Evolutionary conservation across 225 moss, liverwort and hornwort species (phyloP).

Genomic region (Pleurozium schreberi): DNA sequence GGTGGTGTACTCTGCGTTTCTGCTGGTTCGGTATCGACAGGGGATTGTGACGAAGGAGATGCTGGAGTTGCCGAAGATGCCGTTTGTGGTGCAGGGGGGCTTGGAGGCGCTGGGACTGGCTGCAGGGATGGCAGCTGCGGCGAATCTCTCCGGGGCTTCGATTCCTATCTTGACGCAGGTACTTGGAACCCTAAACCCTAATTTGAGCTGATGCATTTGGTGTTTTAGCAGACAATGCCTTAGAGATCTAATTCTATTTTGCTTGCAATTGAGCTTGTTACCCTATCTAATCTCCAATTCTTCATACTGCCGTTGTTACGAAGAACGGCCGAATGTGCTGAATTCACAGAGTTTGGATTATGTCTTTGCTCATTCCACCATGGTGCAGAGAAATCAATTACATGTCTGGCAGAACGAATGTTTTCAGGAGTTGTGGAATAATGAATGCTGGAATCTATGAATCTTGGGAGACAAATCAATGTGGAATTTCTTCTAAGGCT

Average conservation of each 20-base stretch:
- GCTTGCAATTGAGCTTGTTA: neutral
- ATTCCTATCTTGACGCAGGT: constrained; percentile 9
- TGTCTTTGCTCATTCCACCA: neutral
- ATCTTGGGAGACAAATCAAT: neutral
- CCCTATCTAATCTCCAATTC: neutral
- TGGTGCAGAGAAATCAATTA: neutral
- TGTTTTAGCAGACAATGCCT: neutral
- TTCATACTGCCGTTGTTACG: neutral
- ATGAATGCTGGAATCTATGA: neutral
- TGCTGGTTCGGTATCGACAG: neutral
- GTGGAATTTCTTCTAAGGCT: neutral
- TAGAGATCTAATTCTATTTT: neutral
- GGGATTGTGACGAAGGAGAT: constrained; percentile 10
- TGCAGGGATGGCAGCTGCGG: neutral
- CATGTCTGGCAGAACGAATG: neutral
- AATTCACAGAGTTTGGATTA: neutral
- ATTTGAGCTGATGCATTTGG: neutral
- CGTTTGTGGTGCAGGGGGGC: neutral
- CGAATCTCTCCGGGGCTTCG: neutral
- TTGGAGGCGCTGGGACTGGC: constrained; percentile 5
- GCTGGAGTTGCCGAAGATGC: constrained; percentile 16
- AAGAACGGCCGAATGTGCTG: neutral
- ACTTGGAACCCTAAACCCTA: neutral
- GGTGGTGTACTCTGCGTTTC: neutral
- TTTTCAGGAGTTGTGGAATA: neutral